Evolutionary conservation across 352 stramenopile genomes (phyloP).

Genomic region (Globisporangium heterothallicum): DNA sequence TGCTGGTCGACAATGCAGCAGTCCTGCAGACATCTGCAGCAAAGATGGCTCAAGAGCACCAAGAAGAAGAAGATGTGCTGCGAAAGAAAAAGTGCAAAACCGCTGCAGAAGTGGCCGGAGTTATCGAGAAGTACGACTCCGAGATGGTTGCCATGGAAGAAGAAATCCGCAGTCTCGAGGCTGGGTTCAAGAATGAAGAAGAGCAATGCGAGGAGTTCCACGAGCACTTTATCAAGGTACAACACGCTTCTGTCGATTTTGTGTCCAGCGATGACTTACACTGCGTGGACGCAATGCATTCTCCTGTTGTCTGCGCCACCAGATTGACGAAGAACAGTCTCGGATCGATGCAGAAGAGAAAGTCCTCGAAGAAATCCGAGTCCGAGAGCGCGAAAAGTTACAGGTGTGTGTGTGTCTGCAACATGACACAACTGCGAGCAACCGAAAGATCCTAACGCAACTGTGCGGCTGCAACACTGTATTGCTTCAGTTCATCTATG

Average conservation of each 20-base stretch:
- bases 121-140: slow-evolving; percentile 74
- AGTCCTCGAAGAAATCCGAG: slow-evolving; percentile 63
- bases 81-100: slow-evolving; percentile 83
- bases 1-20: slow-evolving; percentile 48
- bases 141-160: slow-evolving; percentile 65
- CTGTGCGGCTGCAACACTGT: too few species aligned
- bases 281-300: not conserved
- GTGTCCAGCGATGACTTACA: too few species aligned
- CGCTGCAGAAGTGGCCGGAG: slow-evolving; percentile 53
- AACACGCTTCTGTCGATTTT: too few species aligned
- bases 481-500: slow-evolving; percentile 50
- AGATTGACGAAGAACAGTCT: slow-evolving; percentile 83
- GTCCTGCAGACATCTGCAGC: slow-evolving; percentile 45
- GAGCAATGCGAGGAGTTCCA: slow-evolving; percentile 65
- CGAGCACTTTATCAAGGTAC: slow-evolving; percentile 79
- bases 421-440: not conserved
- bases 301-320: not conserved
- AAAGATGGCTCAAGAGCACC: slow-evolving; percentile 79
- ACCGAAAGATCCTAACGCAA: too few species aligned
- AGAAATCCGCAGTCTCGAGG: slow-evolving; percentile 43
- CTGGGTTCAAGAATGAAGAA: slow-evolving; percentile 37
- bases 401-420: slow-evolving; percentile 34
- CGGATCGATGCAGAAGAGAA: slow-evolving; percentile 79
- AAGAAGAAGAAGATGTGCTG: slow-evolving; percentile 72
- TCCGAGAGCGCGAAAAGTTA: slow-evolving; percentile 66